Evolutionary conservation across 2,329 filamentous ascomycete species (phyloP), one percentile per base, ranked within the genome.

Genomic region (Cladosporium cucumerinum): DNA sequence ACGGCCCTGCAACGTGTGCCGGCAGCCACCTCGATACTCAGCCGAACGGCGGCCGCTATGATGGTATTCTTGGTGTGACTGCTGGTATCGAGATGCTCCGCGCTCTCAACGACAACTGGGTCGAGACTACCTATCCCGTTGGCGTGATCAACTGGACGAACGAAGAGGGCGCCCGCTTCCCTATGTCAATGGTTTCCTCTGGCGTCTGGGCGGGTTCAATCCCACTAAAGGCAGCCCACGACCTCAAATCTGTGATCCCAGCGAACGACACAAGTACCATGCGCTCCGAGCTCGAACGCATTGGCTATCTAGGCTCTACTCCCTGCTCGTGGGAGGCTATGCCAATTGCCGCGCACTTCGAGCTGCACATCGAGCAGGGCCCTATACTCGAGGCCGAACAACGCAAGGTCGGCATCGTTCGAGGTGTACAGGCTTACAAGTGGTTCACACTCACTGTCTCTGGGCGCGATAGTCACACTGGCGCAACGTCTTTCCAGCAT

Each of bases 281-380:
- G 82, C 88, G 83, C 70, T 84, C 81, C 0, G 90, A 93, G 66
- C 82, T 95, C 0, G 80, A 89, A 72, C 83, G 89, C 16, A 92
- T 93, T 59, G 87, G 87, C 0, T 93, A 91, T 68, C 78, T 92
- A 0, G 91, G 90, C 16, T 69, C 76, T 0, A 77, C 82, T 0
- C 82, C 84, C 10, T 85, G 85, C 25, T 86, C 81, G 61, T 82
- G 89, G 74, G 80, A 83, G 67, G 79, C 82, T 34, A 85, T 83
- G 18, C 89, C 89, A 0, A 86, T 93, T 77, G 89, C 86, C 0
- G 90, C 89, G 0, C 90, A 94, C 75, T 93, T 94, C 71, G 91
- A 94, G 75, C 82, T 95, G 11, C 91, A 95, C 73, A 94, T 94
- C 61, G 92, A 96, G 74, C 92, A 96, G 74, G 91, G 91, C 0